Evolutionary conservation across 2,329 filamentous ascomycete species (phyloP).

Genomic region (Elsinoe perseae): DNA sequence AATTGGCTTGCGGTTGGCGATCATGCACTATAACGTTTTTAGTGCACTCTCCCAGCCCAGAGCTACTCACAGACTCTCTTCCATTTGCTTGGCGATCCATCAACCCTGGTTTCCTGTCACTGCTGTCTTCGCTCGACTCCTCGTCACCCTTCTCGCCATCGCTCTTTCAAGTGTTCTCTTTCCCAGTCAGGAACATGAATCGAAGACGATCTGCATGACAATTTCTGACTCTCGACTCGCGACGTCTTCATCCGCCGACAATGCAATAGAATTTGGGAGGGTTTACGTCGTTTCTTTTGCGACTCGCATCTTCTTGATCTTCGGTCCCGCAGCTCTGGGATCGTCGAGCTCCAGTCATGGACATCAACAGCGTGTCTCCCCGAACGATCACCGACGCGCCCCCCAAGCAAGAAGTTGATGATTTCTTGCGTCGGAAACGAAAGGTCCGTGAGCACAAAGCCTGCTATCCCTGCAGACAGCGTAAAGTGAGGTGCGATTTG

Average conservation of each 20-base stretch:
- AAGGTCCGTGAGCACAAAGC: constrained; percentile 47
- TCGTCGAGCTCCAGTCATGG: constrained; percentile 15
- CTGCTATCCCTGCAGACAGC: constrained; percentile 43
- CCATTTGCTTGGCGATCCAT: constrained; percentile 10
- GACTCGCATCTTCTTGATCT: background rate
- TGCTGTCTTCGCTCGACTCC: background rate
- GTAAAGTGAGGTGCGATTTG: constrained; percentile 41
- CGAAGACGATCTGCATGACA: background rate
- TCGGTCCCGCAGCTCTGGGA: constrained; percentile 9
- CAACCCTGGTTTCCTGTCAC: background rate
- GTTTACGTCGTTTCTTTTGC: background rate
- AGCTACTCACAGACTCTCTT: background rate
- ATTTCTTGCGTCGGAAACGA: constrained; percentile 43
- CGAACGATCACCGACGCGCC: constrained; percentile 17
- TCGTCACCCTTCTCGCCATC: background rate
- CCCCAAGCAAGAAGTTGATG: constrained; percentile 41
- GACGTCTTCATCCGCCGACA: background rate
- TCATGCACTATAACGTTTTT: background rate
- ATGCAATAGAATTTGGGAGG: constrained; percentile 7
- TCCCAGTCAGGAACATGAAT: constrained; percentile 7
- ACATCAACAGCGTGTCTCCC: constrained; percentile 14
- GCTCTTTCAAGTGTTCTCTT: background rate
- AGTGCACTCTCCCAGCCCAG: constrained; percentile 4
- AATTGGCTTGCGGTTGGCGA: background rate
- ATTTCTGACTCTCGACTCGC: background rate